Evolutionary conservation across 441 rosid genomes (phyloP).

Genomic region (Viola pubescens): DNA sequence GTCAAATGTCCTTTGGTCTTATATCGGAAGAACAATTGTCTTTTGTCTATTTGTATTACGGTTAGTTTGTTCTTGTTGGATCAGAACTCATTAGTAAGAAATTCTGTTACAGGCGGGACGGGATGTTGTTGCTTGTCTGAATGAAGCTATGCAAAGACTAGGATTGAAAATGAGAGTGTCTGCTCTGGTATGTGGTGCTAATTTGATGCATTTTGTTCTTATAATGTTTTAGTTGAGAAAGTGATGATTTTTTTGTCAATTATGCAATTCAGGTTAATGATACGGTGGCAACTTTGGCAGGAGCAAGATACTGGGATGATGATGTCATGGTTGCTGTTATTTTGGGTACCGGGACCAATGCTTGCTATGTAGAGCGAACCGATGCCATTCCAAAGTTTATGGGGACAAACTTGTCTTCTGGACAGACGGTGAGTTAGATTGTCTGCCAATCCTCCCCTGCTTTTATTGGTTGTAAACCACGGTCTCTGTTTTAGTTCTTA

Average conservation of each 20-base stretch:
- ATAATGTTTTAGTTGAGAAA: neutral
- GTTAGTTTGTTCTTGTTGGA: neutral
- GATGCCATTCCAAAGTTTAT: constrained; percentile 59
- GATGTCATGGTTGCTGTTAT: constrained; percentile 89
- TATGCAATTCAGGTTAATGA: constrained; percentile 60
- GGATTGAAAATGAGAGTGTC: constrained; percentile 72
- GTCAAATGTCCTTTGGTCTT: too few relatives aligned
- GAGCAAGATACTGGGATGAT: constrained; percentile 77
- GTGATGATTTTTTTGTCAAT: constrained; percentile 7
- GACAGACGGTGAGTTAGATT: constrained; percentile 42
- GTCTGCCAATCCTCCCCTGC: neutral
- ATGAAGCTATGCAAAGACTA: constrained; percentile 71
- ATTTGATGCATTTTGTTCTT: neutral
- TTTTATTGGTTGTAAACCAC: neutral
- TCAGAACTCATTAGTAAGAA: neutral
- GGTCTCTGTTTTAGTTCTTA: constrained; percentile 1
- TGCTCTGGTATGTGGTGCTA: constrained; percentile 51
- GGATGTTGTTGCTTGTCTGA: constrained; percentile 78
- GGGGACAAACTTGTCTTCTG: constrained; percentile 30
- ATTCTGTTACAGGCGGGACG: constrained; percentile 49
- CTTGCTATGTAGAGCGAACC: constrained; percentile 73
- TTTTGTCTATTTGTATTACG: neutral
- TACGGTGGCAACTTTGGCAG: constrained; percentile 74
- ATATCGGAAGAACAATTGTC: neutral
- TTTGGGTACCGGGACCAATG: constrained; percentile 91